phyloP scores from a whole-genome alignment of 1,139 yeast genomes.

The Saccharomycopsis hybrid region DNA sequence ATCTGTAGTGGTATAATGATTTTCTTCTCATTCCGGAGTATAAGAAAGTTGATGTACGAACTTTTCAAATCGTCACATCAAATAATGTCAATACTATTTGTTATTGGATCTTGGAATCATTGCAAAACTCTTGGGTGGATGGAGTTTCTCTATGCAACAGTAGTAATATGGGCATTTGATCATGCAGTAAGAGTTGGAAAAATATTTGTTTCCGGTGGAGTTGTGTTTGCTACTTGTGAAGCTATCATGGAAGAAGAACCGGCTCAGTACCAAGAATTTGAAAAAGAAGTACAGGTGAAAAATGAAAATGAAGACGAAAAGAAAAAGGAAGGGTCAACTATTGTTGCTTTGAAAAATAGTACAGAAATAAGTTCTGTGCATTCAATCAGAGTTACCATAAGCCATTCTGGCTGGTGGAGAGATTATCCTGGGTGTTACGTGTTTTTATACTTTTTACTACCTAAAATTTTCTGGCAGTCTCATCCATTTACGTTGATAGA shows the following conservation, averaged over 20 bases:
- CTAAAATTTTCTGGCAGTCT: slow-evolving; percentile 43
- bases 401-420: slow-evolving; percentile 37
- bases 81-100: slow-evolving; percentile 35
- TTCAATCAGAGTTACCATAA: slow-evolving; percentile 32
- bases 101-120: slow-evolving; percentile 43
- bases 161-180: slow-evolving; percentile 38
- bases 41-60: slow-evolving; percentile 41
- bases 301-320: background rate
- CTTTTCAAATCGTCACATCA: slow-evolving; percentile 39
- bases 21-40: slow-evolving; percentile 29
- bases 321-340: background rate
- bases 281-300: background rate
- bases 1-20: slow-evolving; percentile 26
- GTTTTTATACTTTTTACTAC: slow-evolving; percentile 32
- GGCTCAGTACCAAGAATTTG: background rate
- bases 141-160: slow-evolving; percentile 34
- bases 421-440: slow-evolving; percentile 37
- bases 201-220: slow-evolving; percentile 35
- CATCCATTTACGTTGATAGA: slow-evolving; percentile 47
- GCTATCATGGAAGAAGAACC: slow-evolving; percentile 9
- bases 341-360: no score
- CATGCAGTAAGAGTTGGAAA: slow-evolving; percentile 33
- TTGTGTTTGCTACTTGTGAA: slow-evolving; percentile 36
- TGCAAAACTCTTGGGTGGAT: slow-evolving; percentile 46
- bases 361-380: slow-evolving; percentile 23